Conservation (phyloP, 2,329 filamentous ascomycete genomes). For the Camptophora hylomeconis region DNA sequence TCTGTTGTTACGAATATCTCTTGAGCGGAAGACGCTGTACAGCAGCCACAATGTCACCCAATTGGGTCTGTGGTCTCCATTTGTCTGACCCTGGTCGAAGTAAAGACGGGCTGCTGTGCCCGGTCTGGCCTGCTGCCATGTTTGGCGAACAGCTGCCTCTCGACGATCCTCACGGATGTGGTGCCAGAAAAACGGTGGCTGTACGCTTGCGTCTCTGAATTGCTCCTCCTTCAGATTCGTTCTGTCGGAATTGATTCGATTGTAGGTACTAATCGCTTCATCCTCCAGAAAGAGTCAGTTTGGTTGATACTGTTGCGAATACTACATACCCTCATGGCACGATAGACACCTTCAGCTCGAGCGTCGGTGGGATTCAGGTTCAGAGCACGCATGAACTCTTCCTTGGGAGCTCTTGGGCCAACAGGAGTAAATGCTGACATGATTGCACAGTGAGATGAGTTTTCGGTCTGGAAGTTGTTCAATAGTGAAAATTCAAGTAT, state of each 20-base stretch:
- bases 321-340: slow-evolving; percentile 30
- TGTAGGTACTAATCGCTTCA: slow-evolving; percentile 32
- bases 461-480: too few relatives aligned
- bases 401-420: slow-evolving; percentile 31
- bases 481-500: too few relatives aligned
- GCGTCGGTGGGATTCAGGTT: slow-evolving; percentile 28
- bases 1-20: slow-evolving; percentile 33
- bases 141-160: slow-evolving; percentile 29
- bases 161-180: slow-evolving; percentile 31
- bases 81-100: slow-evolving; percentile 28
- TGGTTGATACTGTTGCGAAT: background rate
- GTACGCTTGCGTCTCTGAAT: slow-evolving; percentile 23
- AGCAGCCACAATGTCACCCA: slow-evolving; percentile 35
- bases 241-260: slow-evolving; percentile 27
- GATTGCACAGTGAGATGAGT: slow-evolving; percentile 9
- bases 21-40: slow-evolving; percentile 35
- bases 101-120: slow-evolving; percentile 24
- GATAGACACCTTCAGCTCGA: slow-evolving; percentile 31
- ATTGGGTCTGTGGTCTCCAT: slow-evolving; percentile 32
- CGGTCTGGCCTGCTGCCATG: slow-evolving; percentile 27
- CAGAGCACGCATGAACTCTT: slow-evolving; percentile 33
- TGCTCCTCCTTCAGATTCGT: slow-evolving; percentile 28
- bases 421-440: slow-evolving; percentile 15
- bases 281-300: slow-evolving; percentile 22
- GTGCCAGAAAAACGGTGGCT: slow-evolving; percentile 34